These are phyloP conservation scores for Zea mays DNA, from an alignment of 176 grass and related monocot genomes.

Conservation along the genomic window DNA sequence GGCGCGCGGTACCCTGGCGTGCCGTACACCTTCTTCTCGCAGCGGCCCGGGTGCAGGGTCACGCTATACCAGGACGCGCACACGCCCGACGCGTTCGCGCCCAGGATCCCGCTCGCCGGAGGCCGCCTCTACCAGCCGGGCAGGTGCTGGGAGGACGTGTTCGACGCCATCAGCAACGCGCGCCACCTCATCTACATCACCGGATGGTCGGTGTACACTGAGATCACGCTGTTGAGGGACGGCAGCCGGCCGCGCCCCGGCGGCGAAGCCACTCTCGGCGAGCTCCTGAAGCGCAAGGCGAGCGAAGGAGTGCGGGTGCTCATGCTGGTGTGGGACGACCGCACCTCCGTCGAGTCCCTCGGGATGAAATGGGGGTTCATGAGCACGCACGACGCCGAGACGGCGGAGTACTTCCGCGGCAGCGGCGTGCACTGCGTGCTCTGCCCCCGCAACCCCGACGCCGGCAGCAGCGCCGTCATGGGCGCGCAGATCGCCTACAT, in stretches of 20 bases:
- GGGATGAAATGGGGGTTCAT: constrained; percentile 67
- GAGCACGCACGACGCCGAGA: constrained; percentile 82
- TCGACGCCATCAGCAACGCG: constrained; percentile 75
- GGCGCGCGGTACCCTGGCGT: constrained; percentile 61
- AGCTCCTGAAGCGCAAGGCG: constrained; percentile 90
- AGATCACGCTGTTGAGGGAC: constrained; percentile 72
- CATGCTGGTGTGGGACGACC: constrained; percentile 93
- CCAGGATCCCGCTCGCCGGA: constrained; percentile 71
- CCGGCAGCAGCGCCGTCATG: constrained; percentile 57
- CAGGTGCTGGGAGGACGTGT: constrained; percentile 89
- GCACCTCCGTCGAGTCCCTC: constrained; percentile 65
- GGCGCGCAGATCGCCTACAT: constrained; percentile 64
- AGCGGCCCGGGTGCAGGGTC: constrained; percentile 82
- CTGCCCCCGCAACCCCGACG: constrained; percentile 83
- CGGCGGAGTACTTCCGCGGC: constrained; percentile 57
- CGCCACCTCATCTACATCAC: constrained; percentile 77
- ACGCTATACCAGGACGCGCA: constrained; percentile 94
- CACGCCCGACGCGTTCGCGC: constrained; percentile 72
- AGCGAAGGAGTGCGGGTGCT: constrained; percentile 75
- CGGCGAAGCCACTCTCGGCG: constrained; percentile 68
- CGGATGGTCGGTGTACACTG: constrained; percentile 87
- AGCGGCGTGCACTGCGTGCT: constrained; percentile 66
- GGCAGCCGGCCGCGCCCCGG: constrained; percentile 47
- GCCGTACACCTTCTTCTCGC: constrained; percentile 86
- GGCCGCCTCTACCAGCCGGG: constrained; percentile 52